Base-by-base conservation (phyloP, 2,329 filamentous ascomycete species). In the Monilinia polystroma region DNA sequence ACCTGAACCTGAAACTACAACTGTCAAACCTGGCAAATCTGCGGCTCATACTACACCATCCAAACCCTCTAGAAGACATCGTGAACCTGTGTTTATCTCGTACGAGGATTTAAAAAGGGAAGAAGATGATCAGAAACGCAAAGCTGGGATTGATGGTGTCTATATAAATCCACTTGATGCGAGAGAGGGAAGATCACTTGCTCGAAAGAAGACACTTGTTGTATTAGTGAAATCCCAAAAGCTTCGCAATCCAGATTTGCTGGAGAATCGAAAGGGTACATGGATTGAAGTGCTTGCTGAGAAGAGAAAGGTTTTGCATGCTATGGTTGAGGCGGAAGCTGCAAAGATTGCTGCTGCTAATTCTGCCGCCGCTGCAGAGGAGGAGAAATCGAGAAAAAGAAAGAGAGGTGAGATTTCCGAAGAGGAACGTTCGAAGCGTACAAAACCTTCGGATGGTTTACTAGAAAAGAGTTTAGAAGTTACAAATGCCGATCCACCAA, bases 221-320 rank as follows among this genome's bases (percentile, higher is more conserved):
- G 67, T 76, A 2, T 68, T 76, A 3, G 76, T 78, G 55, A 74
- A 70, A 49, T 74, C 71, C 0, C 69, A 73, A 12, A 74, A 74
- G 56, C 68, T 78, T 35, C 75, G 73, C 32, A 54, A 71, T 54
- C 65, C 68, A 20, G 29, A 65, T 14, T 70, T 67, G 53, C 47
- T 73, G 7, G 65, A 64, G 23, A 55, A 63, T 38, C 64, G 67
- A 26, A 66, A 49, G 47, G 70, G 70, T 14, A 68, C 64, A 18
- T 72, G 71, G 70, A 64, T 68, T 54, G 67, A 67, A 26, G 53
- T 55, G 53, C 41, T 66, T 29, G 66, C 62, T 11, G 49, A 67
- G 47, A 64, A 53, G 51, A 57, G 68, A 32, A 58, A 71, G 52
- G 16, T n/a, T 47, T 18, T 18, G 10, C 53, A 54, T 32, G 56